Percentiles rank a stretch among this genome's conserved stretches.
Evolutionary conservation across 352 stramenopile genomes (phyloP).

Genomic region (Stephanocyclus meneghinianus): DNA sequence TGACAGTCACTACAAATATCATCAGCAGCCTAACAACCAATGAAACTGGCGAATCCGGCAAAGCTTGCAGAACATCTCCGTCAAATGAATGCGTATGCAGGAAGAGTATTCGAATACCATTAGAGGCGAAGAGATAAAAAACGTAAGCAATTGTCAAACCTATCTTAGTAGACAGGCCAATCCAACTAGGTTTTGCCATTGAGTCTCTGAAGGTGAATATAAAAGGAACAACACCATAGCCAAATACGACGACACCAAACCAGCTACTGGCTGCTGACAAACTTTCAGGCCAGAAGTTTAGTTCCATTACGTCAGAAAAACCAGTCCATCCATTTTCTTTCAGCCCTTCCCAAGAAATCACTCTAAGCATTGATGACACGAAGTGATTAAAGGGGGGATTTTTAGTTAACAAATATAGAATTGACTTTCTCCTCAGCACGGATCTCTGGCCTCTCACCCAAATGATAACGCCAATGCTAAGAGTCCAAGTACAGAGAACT

Average conservation of each 20-base stretch:
- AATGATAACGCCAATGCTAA: slow-evolving; percentile 58
- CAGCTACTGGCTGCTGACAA: slow-evolving; percentile 59
- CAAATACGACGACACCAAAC: slow-evolving; percentile 75
- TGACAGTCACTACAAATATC: slow-evolving; percentile 62
- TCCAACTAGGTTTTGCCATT: slow-evolving; percentile 61
- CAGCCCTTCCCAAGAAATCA: slow-evolving; percentile 37
- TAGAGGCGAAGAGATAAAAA: slow-evolving; percentile 62
- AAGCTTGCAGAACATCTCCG: slow-evolving; percentile 67
- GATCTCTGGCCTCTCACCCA: slow-evolving; percentile 1
- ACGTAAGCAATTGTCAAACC: slow-evolving; percentile 57
- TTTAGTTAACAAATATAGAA: background rate
- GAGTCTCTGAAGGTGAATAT: slow-evolving; percentile 77
- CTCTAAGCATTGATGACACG: background rate
- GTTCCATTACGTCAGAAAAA: slow-evolving; percentile 14
- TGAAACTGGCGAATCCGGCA: slow-evolving; percentile 56
- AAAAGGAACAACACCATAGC: slow-evolving; percentile 74
- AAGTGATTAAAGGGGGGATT: background rate
- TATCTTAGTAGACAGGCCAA: slow-evolving; percentile 38
- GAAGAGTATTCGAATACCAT: slow-evolving; percentile 62
- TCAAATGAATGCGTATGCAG: slow-evolving; percentile 54
- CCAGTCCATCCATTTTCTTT: slow-evolving; percentile 24
- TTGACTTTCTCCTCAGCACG: background rate
- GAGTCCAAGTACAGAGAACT: slow-evolving; percentile 58
- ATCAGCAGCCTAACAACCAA: slow-evolving; percentile 62
- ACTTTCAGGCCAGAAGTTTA: slow-evolving; percentile 48